Conservation (phyloP, 352 stramenopile genomes). For the Plasmopara halstedii region DNA sequence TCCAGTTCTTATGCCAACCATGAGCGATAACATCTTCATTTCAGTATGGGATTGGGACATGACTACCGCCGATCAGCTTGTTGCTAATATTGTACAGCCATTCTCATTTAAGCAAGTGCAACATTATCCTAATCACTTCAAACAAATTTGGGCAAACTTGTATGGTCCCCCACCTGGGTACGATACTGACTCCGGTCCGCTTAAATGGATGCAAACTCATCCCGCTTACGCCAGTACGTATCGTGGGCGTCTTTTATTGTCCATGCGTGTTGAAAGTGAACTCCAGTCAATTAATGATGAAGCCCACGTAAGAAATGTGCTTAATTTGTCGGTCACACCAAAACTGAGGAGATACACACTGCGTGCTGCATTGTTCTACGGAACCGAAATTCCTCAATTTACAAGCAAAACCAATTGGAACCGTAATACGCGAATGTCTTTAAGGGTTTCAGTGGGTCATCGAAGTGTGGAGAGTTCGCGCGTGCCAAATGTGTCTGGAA, state of each 20-base stretch:
- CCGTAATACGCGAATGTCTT: slow-evolving; percentile 65
- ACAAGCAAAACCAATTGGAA: slow-evolving; percentile 60
- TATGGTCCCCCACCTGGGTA: slow-evolving; percentile 74
- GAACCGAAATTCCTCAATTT: slow-evolving; percentile 75
- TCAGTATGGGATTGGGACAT: slow-evolving; percentile 81
- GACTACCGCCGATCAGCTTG: slow-evolving; percentile 52
- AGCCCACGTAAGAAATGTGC: slow-evolving; percentile 57
- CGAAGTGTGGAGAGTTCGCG: slow-evolving; percentile 47
- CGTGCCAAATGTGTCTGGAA: slow-evolving; percentile 55
- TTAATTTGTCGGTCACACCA: slow-evolving; percentile 28
- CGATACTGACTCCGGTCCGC: slow-evolving; percentile 25
- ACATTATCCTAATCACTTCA: slow-evolving; percentile 45
- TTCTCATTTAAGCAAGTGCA: slow-evolving; percentile 75
- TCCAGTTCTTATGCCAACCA: slow-evolving; percentile 67
- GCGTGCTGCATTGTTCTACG: slow-evolving; percentile 58
- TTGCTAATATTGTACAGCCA: slow-evolving; percentile 52
- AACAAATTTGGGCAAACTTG: slow-evolving; percentile 66
- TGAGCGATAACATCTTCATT: slow-evolving; percentile 79
- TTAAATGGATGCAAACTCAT: slow-evolving; percentile 54
- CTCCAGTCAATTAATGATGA: slow-evolving; percentile 61
- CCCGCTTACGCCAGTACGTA: slow-evolving; percentile 64
- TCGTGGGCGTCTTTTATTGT: slow-evolving; percentile 63
- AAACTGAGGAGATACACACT: slow-evolving; percentile 51
- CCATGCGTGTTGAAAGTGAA: slow-evolving; percentile 54
- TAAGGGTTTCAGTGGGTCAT: slow-evolving; percentile 58